Percentiles rank a stretch among this genome's conserved stretches.
Conservation (phyloP, 164 flowering plant genomes). For the Macadamia tetraphylla region DNA sequence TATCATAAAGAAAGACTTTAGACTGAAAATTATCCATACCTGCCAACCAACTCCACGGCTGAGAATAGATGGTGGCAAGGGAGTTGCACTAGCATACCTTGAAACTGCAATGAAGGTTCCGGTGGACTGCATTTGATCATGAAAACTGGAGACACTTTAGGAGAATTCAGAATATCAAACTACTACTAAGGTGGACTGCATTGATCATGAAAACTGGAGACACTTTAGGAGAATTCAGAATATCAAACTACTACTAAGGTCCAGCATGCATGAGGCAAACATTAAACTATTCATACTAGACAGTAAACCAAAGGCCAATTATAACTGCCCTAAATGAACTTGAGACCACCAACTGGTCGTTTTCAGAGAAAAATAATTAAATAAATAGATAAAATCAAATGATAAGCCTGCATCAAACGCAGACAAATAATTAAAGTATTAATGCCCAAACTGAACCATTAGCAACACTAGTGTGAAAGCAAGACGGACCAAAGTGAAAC, state of each 20-base stretch:
- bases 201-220: not conserved
- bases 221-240: not conserved
- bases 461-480: too few relatives aligned
- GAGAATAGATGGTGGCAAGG: constrained; percentile 77
- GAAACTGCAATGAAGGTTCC: constrained; percentile 78
- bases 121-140: constrained; percentile 14
- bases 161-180: too few relatives aligned
- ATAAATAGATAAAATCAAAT: too few relatives aligned
- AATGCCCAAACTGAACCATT: too few relatives aligned
- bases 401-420: too few relatives aligned
- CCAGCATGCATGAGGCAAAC: not conserved
- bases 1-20: not conserved
- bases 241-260: too few relatives aligned
- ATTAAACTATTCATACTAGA: not conserved
- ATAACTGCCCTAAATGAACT: not conserved
- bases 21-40: constrained; percentile 33
- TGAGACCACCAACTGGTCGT: too few relatives aligned
- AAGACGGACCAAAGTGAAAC: too few relatives aligned
- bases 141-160: not conserved
- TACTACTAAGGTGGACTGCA: constrained; percentile 14
- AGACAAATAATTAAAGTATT: too few relatives aligned
- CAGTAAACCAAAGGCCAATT: not conserved
- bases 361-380: too few relatives aligned
- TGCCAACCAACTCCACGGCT: constrained; percentile 98
- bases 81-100: constrained; percentile 91